Evolutionary conservation across 2,329 filamentous ascomycete species (phyloP), one percentile per base, ranked within the genome.

Genomic region (Epichloe glyceriae): DNA sequence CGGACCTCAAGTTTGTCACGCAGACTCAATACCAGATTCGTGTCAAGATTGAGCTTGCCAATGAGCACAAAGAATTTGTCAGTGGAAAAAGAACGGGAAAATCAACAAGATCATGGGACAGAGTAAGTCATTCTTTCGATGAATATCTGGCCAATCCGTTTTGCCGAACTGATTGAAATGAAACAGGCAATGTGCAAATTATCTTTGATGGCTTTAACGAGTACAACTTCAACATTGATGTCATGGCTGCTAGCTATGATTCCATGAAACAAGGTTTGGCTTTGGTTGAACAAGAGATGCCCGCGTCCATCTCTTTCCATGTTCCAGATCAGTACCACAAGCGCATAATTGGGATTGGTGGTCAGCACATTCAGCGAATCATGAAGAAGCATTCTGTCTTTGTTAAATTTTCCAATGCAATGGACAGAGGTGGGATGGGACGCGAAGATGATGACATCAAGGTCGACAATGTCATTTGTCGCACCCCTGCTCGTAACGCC

Each of bases 81-180:
- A 96, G 90, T 60, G 93, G 93, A 59, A 98, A 76, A 98, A 98
- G 75, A 98, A 98, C 61, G 93, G 93, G 69, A 98, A 98, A 73
- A 98, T 98, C 70, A 98, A 98, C 76, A 98, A 98, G 76, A 98
- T 98, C 62, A 98, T 98, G 93, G 93, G 91, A 22, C 91, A 97
- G 69, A 96, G 90, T 60, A 56, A 40, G 60, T 54, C n/a, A 8
- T 42, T 30, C 26, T 30, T 11, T 30, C 30, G 30, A 30, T 30
- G 30, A 11, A 30, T 11, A 11, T 30, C 30, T 11, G 30, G 8
- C 30, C 8, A 22, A 30, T 8, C 14, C n/a, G 19, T 43, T 38
- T 39, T 3, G n/a, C 12, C 33, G 2, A 6, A 47, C 33, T 20
- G 43, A 47, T 3, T 17, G 15, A 3, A 39, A 14, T n/a, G 11